Conservation (phyloP, 2,329 filamentous ascomycete genomes). For the Thyridium curvatum region DNA sequence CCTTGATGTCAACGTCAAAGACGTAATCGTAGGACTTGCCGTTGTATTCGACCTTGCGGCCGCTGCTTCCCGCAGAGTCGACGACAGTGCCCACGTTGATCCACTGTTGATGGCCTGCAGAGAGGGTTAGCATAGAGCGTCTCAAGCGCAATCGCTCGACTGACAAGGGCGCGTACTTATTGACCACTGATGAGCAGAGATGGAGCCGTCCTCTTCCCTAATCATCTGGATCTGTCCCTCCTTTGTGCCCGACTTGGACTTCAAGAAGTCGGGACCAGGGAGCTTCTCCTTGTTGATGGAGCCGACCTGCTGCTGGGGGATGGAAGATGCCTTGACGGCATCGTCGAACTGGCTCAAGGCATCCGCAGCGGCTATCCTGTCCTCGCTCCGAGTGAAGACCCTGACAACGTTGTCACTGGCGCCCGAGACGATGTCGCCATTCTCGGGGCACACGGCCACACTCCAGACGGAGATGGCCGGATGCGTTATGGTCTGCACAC, state of each 20-base stretch:
- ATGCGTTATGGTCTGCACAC: slow-evolving; percentile 92
- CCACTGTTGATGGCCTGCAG: slow-evolving; percentile 61
- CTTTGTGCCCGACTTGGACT: slow-evolving; percentile 79
- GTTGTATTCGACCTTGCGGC: slow-evolving; percentile 67
- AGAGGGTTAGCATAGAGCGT: background rate
- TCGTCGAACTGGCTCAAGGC: slow-evolving; percentile 72
- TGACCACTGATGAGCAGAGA: slow-evolving; percentile 89
- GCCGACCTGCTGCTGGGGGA: slow-evolving; percentile 73
- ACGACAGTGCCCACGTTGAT: slow-evolving; percentile 91
- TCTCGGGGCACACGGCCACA: slow-evolving; percentile 75
- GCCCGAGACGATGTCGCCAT: slow-evolving; percentile 88
- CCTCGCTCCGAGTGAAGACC: slow-evolving; percentile 69
- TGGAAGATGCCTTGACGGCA: slow-evolving; percentile 74
- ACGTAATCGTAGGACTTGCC: slow-evolving; percentile 94
- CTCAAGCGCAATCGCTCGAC: background rate
- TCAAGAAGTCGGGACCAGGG: slow-evolving; percentile 81
- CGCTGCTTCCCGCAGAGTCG: slow-evolving; percentile 76
- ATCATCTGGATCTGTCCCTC: slow-evolving; percentile 96
- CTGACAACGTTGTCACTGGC: slow-evolving; percentile 83
- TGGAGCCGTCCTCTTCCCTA: slow-evolving; percentile 68
- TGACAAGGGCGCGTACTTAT: slow-evolving; percentile 22
- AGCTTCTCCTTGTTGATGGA: slow-evolving; percentile 84
- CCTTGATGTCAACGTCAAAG: slow-evolving; percentile 93
- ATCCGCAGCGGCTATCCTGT: slow-evolving; percentile 63
- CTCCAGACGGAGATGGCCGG: slow-evolving; percentile 95